Evolutionary conservation across 1,284 basidiomycete genomes (phyloP), one percentile per base, ranked within the genome.

Genomic region (Austroboletus rostrupii): DNA sequence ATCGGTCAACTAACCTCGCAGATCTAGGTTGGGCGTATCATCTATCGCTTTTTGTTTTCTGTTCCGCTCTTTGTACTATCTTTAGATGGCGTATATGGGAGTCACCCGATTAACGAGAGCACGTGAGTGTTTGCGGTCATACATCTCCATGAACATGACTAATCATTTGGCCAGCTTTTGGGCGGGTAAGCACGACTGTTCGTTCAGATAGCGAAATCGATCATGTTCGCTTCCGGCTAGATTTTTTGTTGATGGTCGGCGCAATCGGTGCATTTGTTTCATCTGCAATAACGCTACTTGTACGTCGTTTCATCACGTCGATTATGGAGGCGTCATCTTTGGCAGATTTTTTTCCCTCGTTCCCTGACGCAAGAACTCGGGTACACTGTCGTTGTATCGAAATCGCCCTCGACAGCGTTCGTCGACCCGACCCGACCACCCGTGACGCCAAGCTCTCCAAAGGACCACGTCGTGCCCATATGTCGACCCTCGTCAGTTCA

Each of bases 291-390:
- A 89, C 86, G 1, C 72, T 89, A 36, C 72, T 89, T 17, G 85
- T 87, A 59, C 59, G 48, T 50, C 43, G 31, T 39, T 39, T 35
- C 16, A 39, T 20, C 33, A 17, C 16, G 29, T 21, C 36, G 37
- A 26, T 20, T 17, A 42, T 28, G 33, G 32, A 40, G 14, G 13
- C 28, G 39, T 12, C 21, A 37, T 39, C 21, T 44, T 37, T 19
- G 46, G 13, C 43, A 87, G 83, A 78, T 88, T 47, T 88, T 88
- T 70, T 88, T 87, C 70, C 85, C 85, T 40, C 83, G 84, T 33
- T 85, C 85, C 2, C 74, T 84, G 46, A 76, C 76, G 9, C 71
- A 71, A 33, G 85, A 87, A 65, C 71, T 75, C 2, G 83, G 81
- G 2, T 84, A 85, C 69, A 73, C 65, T 54, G 62, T 72, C 20